phyloP scores from a whole-genome alignment of 176 grass and related monocot genomes.

The Carex littledalei region DNA sequence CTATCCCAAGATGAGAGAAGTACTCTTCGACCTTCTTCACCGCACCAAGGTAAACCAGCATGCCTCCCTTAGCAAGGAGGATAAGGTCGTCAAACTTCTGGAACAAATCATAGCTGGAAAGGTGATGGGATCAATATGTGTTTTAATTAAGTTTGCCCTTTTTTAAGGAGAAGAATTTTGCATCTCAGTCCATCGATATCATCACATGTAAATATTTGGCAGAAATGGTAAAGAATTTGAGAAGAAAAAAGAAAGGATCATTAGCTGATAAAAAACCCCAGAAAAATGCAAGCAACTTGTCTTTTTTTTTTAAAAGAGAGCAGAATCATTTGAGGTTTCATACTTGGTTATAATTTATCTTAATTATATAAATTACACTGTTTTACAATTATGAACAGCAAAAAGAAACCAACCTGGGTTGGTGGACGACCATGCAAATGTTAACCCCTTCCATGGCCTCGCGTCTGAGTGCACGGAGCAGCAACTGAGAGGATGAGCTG shows the following conservation, averaged over 20 bases:
- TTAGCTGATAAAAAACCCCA: background rate
- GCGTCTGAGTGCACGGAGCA: slow-evolving; percentile 64
- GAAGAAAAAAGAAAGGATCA: background rate
- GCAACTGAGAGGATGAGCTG: slow-evolving; percentile 71
- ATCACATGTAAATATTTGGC: background rate
- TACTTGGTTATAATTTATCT: background rate
- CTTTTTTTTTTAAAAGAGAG: background rate
- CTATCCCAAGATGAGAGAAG: slow-evolving; percentile 56
- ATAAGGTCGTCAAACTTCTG: slow-evolving; percentile 84
- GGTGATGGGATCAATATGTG: slow-evolving; percentile 10
- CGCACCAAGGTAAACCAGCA: slow-evolving; percentile 66
- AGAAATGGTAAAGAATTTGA: background rate
- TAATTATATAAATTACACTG: background rate
- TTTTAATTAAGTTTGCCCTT: background rate
- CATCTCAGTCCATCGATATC: background rate
- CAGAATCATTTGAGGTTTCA: background rate
- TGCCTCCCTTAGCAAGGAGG: slow-evolving; percentile 77
- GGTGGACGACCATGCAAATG: slow-evolving; percentile 89
- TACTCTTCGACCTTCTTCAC: slow-evolving; percentile 89
- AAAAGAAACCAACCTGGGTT: slow-evolving; percentile 58
- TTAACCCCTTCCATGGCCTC: slow-evolving; percentile 93
- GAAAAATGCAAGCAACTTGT: background rate
- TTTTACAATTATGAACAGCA: background rate
- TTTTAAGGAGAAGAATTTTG: background rate
- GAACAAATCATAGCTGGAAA: slow-evolving; percentile 73